Evolutionary conservation across 2,329 filamentous ascomycete species (phyloP).

Genomic region (Phyllosticta ampelicida): DNA sequence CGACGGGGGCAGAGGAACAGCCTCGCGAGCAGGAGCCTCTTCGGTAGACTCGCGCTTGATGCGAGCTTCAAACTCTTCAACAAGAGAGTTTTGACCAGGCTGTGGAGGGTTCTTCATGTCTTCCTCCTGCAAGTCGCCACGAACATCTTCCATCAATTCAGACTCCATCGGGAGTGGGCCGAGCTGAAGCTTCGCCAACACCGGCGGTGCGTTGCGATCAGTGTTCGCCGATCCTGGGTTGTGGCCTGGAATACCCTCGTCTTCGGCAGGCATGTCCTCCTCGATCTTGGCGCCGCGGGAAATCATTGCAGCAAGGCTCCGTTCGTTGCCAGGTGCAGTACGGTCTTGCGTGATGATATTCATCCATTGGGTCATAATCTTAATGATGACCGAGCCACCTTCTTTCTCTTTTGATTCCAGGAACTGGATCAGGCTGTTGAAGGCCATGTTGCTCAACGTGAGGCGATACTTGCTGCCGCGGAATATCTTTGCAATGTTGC

Average conservation of each 20-base stretch:
- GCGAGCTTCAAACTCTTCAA: constrained; percentile 80
- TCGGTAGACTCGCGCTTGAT: constrained; percentile 83
- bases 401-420: constrained; percentile 76
- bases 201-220: constrained; percentile 47
- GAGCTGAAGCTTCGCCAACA: constrained; percentile 56
- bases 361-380: constrained; percentile 54
- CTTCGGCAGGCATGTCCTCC: constrained; percentile 51
- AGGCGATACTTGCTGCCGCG: constrained; percentile 79
- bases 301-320: constrained; percentile 50
- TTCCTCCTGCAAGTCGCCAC: constrained; percentile 75
- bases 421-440: constrained; percentile 73
- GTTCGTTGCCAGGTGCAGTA: constrained; percentile 41
- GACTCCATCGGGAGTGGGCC: constrained; percentile 75
- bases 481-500: constrained; percentile 70
- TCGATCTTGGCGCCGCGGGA: constrained; percentile 42
- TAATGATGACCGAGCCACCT: constrained; percentile 67
- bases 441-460: constrained; percentile 76
- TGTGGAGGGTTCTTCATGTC: constrained; percentile 66
- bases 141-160: constrained; percentile 73
- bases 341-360: constrained; percentile 51
- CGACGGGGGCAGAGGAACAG: constrained; percentile 79
- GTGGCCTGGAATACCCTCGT: constrained; percentile 59
- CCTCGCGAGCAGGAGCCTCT: constrained; percentile 66
- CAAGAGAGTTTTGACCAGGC: constrained; percentile 58
- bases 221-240: constrained; percentile 53